These are phyloP conservation scores for Rhizomucor pusillus DNA, from an alignment of 371 early-diverging fungal species.

Conservation along the genomic window DNA sequence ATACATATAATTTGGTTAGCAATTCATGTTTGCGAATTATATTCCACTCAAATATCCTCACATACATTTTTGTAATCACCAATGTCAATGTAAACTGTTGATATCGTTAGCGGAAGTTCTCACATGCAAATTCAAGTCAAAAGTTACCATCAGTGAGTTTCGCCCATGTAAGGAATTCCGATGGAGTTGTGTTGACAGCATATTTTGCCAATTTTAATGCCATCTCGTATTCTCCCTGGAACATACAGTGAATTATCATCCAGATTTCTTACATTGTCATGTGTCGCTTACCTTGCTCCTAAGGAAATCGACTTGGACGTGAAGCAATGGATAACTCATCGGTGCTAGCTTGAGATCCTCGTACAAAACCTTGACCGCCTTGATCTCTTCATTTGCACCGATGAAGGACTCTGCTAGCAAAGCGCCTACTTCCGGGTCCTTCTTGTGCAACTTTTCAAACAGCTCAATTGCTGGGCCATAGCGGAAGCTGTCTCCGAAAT, in stretches of 20 bases:
- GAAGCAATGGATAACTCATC: constrained; percentile 78
- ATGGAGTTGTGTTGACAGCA: constrained; percentile 91
- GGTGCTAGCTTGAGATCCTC: constrained; percentile 77
- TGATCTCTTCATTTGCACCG: constrained; percentile 83
- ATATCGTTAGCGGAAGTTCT: background rate
- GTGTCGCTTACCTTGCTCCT: constrained; percentile 69
- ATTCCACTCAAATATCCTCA: background rate
- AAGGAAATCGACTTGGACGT: constrained; percentile 87
- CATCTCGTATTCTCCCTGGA: constrained; percentile 63
- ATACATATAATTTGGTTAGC: background rate
- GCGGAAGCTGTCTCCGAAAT: constrained; percentile 81
- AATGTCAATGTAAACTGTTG: constrained; percentile 74
- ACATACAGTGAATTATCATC: background rate
- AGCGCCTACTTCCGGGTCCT: constrained; percentile 88
- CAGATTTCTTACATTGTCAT: background rate
- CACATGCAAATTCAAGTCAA: background rate
- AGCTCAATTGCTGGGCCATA: constrained; percentile 77
- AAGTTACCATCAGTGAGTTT: constrained; percentile 75
- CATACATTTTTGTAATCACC: constrained; percentile 80
- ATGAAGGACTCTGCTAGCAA: constrained; percentile 79
- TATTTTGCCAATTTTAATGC: constrained; percentile 86
- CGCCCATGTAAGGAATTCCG: constrained; percentile 94
- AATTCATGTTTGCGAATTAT: background rate
- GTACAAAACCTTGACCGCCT: constrained; percentile 84
- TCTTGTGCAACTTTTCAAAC: constrained; percentile 73